Percentiles rank a stretch among this genome's conserved stretches.
phyloP scores from a whole-genome alignment of 2,329 filamentous ascomycete genomes.

The Trichocomaceae sp. region DNA sequence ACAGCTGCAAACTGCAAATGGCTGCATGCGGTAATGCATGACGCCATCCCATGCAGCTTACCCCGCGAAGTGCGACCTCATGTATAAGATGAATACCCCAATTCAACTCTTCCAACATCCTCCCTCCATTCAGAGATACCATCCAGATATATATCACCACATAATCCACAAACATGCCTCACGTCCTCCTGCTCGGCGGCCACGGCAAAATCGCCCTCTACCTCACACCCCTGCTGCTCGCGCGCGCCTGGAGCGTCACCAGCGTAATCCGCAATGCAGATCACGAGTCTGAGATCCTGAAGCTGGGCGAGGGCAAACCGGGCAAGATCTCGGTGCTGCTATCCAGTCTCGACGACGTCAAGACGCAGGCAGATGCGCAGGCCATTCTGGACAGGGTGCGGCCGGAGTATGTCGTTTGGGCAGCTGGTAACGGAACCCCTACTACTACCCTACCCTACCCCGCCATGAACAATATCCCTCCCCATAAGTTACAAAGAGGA shows the following conservation, averaged over 20 bases:
- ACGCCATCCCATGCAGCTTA: background rate
- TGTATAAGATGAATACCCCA: background rate
- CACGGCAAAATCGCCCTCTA: constrained; percentile 72
- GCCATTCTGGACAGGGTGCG: constrained; percentile 47
- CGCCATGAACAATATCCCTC: too few relatives aligned
- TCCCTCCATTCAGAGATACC: background rate
- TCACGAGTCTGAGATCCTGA: constrained; percentile 59
- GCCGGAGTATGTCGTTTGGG: constrained; percentile 44
- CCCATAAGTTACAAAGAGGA: background rate
- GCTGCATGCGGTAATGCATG: background rate
- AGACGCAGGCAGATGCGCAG: constrained; percentile 55
- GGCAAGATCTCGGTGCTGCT: constrained; percentile 65
- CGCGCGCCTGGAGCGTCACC: constrained; percentile 68
- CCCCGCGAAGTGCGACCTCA: too few relatives aligned
- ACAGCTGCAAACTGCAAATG: too few relatives aligned
- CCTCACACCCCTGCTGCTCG: constrained; percentile 68
- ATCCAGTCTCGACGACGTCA: constrained; percentile 64
- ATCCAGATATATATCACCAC: background rate
- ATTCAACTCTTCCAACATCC: background rate
- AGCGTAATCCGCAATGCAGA: constrained; percentile 68
- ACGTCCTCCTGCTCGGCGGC: constrained; percentile 69
- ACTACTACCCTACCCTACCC: background rate
- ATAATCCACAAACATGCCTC: constrained; percentile 19
- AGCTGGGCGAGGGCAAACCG: constrained; percentile 50
- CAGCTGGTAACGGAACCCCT: constrained; percentile 32